phyloP scores from a whole-genome alignment of 495 filamentous ascomycete species.

The Penicillium pulvis region DNA sequence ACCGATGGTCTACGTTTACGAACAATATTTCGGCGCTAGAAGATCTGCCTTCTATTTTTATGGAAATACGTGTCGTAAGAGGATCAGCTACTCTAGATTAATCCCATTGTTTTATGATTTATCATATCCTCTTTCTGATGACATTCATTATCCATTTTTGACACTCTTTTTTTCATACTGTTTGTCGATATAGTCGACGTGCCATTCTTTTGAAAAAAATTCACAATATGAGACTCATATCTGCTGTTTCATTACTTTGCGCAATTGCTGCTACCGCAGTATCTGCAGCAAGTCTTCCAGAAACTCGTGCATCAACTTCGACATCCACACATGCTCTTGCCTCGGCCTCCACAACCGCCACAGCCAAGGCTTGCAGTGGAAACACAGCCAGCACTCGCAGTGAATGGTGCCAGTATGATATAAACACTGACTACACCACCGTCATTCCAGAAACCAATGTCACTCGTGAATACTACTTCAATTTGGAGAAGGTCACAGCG shows the following conservation, averaged over 20 bases:
- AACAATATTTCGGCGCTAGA: no score
- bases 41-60: neutral
- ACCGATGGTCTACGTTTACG: no score
- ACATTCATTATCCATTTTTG: neutral
- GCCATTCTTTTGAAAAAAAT: neutral
- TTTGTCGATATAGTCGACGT: neutral
- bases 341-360: neutral
- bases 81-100: neutral
- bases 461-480: conserved; percentile 11
- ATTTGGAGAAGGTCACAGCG: neutral
- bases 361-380: neutral
- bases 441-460: conserved; percentile 5
- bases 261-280: neutral
- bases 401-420: conserved; percentile 5
- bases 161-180: neutral
- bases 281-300: neutral
- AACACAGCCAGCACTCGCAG: conserved; percentile 4
- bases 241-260: neutral
- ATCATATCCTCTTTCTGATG: neutral
- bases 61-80: neutral
- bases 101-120: neutral
- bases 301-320: neutral
- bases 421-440: conserved; percentile 9
- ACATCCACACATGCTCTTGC: neutral
- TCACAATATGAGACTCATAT: neutral